Evolutionary conservation across 805 yeast species (phyloP), one percentile per base, ranked within the genome.

Genomic region (Candida vartiovaarae): DNA sequence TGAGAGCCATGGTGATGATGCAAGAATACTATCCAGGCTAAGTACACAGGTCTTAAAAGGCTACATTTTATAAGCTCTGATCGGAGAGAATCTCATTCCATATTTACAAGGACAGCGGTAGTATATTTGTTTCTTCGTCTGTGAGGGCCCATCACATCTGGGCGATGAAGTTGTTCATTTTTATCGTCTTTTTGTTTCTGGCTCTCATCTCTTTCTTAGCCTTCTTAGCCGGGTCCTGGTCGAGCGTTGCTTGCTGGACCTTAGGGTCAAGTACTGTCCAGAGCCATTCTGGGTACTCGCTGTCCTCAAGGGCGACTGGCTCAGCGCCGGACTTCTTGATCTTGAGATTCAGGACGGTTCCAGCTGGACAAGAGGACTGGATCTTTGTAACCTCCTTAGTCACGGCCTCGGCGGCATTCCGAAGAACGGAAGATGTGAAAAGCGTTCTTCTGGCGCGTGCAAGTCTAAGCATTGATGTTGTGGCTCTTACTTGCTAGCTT

Each of bases 221-320:
- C 51, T 72, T 72, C 66, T 74, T 75, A 40, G 81, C 71, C 34
- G 87, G 86, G 44, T 77, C 77, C 25, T 69, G 70, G 40, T 75
- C 80, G 33, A 83, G 69, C 51, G 74, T 69, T 27, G 69, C 74
- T 44, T 72, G 68, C 56, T 77, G 80, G n/a, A 75, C 75, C 33
- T 75, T 75, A 41, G 75, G 68, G 62, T 90, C 95, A 30, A 89
- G 73, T 39, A 86, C 70, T 5, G 74, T 77, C 98, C 98, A 93
- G 42, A 91, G 72, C 99, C 99, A 91, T 37, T 75, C 85, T 5
- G 99, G 99, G 60, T 91, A 91, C 56, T 90, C 95, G 33, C 70
- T 70, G 61, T 93, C 98, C 48, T 83, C 87, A 43, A 84, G 64
- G 2, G 98, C 98, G 5, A 87, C 80, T 7, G 95, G 88, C 54